Evolutionary conservation across 768 basidiomycete genomes (phyloP).

Genomic region (Boletus edulis): DNA sequence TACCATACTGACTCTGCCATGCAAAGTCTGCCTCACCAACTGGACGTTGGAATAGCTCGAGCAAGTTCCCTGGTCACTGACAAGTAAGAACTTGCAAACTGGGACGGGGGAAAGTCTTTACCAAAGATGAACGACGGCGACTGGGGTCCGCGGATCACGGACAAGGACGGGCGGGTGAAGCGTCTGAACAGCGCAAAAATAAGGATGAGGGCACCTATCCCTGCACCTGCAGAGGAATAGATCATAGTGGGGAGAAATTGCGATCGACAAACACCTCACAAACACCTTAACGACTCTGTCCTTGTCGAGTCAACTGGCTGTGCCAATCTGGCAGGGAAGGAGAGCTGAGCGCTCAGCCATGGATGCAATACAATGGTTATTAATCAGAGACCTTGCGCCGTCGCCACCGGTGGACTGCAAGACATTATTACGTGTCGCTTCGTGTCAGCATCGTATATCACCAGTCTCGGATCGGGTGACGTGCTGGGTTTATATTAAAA

Average conservation of each 20-base stretch:
- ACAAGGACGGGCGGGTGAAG: slow-evolving; percentile 6
- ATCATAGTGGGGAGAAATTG: not conserved
- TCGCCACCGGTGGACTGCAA: too few relatives aligned
- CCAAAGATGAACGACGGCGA: slow-evolving; percentile 17
- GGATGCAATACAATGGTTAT: too few relatives aligned
- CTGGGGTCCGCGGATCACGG: slow-evolving; percentile 13
- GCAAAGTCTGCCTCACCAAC: slow-evolving; percentile 28
- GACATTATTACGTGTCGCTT: not conserved
- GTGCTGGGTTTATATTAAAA: too few relatives aligned
- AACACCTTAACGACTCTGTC: not conserved
- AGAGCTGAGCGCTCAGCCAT: too few relatives aligned
- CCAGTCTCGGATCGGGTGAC: not conserved
- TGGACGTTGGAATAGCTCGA: slow-evolving; percentile 23
- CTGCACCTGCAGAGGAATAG: not conserved
- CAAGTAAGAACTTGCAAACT: slow-evolving; percentile 9
- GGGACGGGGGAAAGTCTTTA: not conserved
- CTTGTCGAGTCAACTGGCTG: too few relatives aligned
- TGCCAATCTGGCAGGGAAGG: too few relatives aligned
- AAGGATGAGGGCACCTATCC: not conserved
- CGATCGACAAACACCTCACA: not conserved
- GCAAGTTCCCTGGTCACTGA: slow-evolving; percentile 21
- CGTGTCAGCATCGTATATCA: not conserved
- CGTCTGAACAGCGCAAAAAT: not conserved
- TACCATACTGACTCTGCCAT: slow-evolving; percentile 31
- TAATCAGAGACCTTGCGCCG: too few relatives aligned